Percentiles rank a stretch among this genome's conserved stretches.
Conservation (phyloP, 148 eudicot species). For the Cornus controversa region DNA sequence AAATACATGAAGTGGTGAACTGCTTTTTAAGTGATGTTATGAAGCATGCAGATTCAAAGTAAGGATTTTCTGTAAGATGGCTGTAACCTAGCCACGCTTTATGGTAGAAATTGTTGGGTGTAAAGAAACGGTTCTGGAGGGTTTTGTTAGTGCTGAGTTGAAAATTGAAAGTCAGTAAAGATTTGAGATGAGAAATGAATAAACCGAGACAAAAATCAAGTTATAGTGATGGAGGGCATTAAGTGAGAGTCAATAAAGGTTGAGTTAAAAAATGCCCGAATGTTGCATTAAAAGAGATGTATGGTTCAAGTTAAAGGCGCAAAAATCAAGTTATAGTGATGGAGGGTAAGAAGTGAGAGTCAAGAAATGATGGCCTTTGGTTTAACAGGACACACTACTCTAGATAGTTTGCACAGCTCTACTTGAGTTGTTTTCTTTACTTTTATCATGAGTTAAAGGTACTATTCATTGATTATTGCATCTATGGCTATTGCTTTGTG, state of each 20-base stretch:
- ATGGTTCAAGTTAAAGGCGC: background rate
- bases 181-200: too few relatives aligned
- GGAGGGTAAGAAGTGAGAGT: too few relatives aligned
- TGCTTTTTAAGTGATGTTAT: background rate
- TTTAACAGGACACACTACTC: background rate
- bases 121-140: background rate
- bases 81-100: background rate
- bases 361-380: background rate
- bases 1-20: background rate
- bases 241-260: too few relatives aligned
- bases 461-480: background rate
- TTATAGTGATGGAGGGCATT: too few relatives aligned
- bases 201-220: too few relatives aligned
- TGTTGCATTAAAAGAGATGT: background rate
- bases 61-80: background rate
- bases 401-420: background rate
- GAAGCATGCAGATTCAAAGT: background rate
- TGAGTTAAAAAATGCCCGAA: background rate
- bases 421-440: background rate
- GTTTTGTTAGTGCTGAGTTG: background rate
- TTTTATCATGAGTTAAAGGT: background rate
- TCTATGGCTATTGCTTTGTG: background rate
- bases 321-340: too few relatives aligned
- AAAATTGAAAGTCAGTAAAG: background rate
- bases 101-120: background rate